Evolutionary conservation across 2,329 filamentous ascomycete species (phyloP).

Genomic region (Pezicula carpinea): DNA sequence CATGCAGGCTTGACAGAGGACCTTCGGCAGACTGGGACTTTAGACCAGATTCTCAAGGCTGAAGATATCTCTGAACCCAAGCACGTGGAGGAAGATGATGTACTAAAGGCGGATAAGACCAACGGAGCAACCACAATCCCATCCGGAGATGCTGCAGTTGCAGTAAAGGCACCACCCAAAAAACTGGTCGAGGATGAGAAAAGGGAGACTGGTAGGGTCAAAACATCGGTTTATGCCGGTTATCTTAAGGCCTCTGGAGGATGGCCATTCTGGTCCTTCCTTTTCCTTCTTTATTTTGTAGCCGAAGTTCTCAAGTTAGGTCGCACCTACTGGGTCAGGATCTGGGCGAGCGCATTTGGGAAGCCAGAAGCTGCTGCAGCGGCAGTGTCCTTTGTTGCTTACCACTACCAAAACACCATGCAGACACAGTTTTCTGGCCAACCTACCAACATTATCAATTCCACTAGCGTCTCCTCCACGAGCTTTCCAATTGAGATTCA

Average conservation of each 20-base stretch:
- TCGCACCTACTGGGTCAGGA: slow-evolving; percentile 57
- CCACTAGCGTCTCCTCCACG: not conserved
- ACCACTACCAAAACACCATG: not conserved
- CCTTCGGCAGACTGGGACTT: slow-evolving; percentile 46
- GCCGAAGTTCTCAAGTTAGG: slow-evolving; percentile 25
- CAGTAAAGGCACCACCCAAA: slow-evolving; percentile 33
- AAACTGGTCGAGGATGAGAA: slow-evolving; percentile 73
- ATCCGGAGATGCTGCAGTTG: slow-evolving; percentile 33
- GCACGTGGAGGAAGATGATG: slow-evolving; percentile 38
- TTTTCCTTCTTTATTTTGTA: slow-evolving; percentile 46
- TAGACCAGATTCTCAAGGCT: slow-evolving; percentile 51
- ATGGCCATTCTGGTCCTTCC: slow-evolving; percentile 50
- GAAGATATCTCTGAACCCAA: slow-evolving; percentile 38
- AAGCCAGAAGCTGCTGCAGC: slow-evolving; percentile 14
- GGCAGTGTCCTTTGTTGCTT: slow-evolving; percentile 2
- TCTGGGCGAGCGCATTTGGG: slow-evolving; percentile 49
- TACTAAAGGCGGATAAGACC: slow-evolving; percentile 40
- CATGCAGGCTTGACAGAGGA: slow-evolving; percentile 58
- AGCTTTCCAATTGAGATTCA: not conserved
- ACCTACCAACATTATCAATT: not conserved
- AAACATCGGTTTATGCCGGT: slow-evolving; percentile 56
- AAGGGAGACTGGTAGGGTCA: slow-evolving; percentile 64
- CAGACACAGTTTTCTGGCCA: slow-evolving; percentile 32
- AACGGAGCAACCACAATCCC: slow-evolving; percentile 32
- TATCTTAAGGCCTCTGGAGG: slow-evolving; percentile 65